Conservation (phyloP, 2,329 filamentous ascomycete species). For the Fusarium brachygibbosum region DNA sequence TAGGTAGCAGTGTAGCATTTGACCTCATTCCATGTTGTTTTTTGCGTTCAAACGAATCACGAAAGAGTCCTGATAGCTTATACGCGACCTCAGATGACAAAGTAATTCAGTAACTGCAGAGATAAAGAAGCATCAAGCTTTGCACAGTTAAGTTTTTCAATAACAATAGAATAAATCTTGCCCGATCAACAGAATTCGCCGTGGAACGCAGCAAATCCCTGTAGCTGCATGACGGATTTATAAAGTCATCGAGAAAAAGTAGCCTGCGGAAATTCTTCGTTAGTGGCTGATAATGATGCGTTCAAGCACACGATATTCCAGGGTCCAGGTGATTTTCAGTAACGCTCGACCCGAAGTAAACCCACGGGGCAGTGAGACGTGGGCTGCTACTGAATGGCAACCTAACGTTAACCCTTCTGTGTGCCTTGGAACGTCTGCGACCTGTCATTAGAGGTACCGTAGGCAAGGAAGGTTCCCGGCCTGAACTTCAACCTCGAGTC, state of each 20-base stretch:
- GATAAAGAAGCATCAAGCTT: too few relatives aligned
- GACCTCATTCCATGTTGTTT: not conserved
- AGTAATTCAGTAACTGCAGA: not conserved
- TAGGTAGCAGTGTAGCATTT: not conserved
- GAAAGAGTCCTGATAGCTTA: not conserved
- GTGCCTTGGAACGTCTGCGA: conserved; percentile 17
- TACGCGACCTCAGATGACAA: not conserved
- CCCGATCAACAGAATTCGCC: not conserved
- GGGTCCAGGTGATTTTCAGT: conserved; percentile 25
- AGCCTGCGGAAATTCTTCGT: conserved; percentile 13
- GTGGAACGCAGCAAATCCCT: not conserved
- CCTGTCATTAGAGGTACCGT: not conserved
- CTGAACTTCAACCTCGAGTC: conserved; percentile 12
- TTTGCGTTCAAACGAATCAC: not conserved
- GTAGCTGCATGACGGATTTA: conserved; percentile 5
- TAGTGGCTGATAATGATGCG: conserved; percentile 29
- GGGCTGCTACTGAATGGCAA: not conserved
- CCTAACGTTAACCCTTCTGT: not conserved
- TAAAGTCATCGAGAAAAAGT: conserved; percentile 6
- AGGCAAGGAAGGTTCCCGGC: conserved; percentile 2
- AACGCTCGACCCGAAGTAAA: conserved; percentile 33
- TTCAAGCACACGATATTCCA: conserved; percentile 24
- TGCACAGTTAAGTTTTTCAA: not conserved
- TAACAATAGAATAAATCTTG: not conserved
- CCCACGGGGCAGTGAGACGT: conserved; percentile 22